These are phyloP conservation scores for Chlamydomonas incerta DNA, from an alignment of 139 green algal species.

Conservation along the genomic window DNA sequence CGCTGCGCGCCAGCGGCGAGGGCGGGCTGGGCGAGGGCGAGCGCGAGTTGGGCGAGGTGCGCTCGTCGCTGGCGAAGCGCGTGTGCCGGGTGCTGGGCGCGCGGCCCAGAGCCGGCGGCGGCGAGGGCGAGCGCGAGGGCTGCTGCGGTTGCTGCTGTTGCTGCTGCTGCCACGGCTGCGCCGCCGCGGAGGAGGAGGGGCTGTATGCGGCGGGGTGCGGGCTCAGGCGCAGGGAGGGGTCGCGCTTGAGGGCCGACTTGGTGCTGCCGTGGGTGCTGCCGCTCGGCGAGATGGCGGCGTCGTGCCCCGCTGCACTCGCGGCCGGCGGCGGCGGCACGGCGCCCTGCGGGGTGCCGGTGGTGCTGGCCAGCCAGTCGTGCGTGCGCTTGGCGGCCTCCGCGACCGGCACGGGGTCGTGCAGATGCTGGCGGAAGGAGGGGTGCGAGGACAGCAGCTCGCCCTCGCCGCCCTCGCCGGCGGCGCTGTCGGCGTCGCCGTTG, in stretches of 20 bases:
- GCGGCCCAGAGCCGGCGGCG: neutral
- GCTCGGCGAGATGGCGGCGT: neutral
- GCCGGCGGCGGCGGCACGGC: neutral
- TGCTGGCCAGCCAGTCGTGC: conserved; percentile 20
- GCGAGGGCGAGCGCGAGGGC: neutral
- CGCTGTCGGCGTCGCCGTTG: too few relatives aligned
- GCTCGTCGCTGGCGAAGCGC: too few relatives aligned
- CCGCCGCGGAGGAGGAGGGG: neutral
- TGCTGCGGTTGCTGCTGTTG: neutral
- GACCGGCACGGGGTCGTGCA: neutral
- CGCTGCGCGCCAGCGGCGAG: too few relatives aligned
- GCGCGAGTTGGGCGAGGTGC: too few relatives aligned
- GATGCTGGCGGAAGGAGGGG: conserved; percentile 19
- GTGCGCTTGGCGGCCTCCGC: neutral
- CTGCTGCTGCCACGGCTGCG: neutral
- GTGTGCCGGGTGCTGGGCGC: too few relatives aligned
- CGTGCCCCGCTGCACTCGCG: neutral
- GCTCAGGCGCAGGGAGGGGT: too few relatives aligned
- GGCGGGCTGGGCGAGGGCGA: too few relatives aligned
- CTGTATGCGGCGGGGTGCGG: too few relatives aligned
- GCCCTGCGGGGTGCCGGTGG: neutral
- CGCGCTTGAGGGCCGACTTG: neutral
- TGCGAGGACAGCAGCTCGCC: neutral
- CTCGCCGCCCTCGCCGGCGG: neutral
- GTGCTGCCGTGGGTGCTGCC: neutral